A percentile compares a stretch with the other conserved stretches of the same genome.
These are phyloP conservation scores for Olyra latifolia DNA, from an alignment of 176 grass and related monocot genomes.

Conservation along the genomic window DNA sequence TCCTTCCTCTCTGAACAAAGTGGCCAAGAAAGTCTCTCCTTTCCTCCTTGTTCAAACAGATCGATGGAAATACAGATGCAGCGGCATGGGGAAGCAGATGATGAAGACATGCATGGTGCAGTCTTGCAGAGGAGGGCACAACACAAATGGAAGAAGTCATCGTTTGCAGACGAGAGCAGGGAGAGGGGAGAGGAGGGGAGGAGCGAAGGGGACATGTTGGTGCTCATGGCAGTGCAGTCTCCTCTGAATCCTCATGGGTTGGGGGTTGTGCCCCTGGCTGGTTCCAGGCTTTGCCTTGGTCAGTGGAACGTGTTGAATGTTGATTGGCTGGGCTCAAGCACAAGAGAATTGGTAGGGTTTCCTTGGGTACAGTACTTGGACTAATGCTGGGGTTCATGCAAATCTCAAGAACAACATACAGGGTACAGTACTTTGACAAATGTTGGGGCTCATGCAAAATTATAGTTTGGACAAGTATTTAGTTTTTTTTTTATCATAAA, in stretches of 20 bases:
- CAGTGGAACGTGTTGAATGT: neutral
- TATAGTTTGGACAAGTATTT: no score
- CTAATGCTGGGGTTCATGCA: neutral
- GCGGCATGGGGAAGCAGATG: neutral
- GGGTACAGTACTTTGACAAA: no score
- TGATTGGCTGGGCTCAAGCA: neutral
- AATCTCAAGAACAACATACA: neutral
- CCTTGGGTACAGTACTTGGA: neutral
- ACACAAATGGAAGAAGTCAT: conserved; percentile 2
- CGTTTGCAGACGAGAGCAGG: neutral
- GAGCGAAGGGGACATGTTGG: neutral
- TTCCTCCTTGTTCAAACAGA: neutral
- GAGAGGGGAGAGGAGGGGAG: neutral
- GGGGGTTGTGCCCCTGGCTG: neutral
- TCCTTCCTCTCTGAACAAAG: neutral
- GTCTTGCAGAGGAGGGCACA: neutral
- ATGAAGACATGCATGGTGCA: neutral
- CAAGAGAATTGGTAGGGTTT: neutral
- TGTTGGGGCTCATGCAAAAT: no score
- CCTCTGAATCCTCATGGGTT: neutral
- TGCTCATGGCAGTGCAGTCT: neutral
- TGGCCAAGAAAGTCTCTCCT: neutral
- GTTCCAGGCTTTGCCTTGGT: neutral
- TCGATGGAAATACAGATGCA: neutral
- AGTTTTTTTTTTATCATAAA: no score